Percentiles rank a stretch among this genome's conserved stretches.
Conservation (phyloP, 1,139 yeast species). For the Geotrichum macrosporum region DNA sequence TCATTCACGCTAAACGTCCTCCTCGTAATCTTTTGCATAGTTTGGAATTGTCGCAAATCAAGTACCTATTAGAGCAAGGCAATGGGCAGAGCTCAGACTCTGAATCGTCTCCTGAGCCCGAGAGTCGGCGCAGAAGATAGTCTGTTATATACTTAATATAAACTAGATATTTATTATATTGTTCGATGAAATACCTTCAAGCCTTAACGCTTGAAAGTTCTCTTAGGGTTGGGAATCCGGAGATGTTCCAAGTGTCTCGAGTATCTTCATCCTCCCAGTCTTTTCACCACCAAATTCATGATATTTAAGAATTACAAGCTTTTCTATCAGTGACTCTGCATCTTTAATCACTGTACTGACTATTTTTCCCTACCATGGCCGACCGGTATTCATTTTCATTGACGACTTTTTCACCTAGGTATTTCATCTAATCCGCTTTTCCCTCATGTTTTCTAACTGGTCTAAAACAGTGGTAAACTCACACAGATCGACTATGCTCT, state of each 20-base stretch:
- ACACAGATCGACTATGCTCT: constrained; percentile 98
- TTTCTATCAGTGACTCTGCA: background rate
- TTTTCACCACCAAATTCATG: background rate
- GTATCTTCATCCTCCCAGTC: constrained; percentile 1
- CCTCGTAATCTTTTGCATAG: constrained; percentile 42
- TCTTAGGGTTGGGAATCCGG: constrained; percentile 6
- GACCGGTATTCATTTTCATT: constrained; percentile 96
- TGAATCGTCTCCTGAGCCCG: constrained; percentile 14
- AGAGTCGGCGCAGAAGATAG: constrained; percentile 7
- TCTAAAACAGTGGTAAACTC: constrained; percentile 69
- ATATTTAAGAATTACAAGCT: background rate
- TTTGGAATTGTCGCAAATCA: constrained; percentile 41
- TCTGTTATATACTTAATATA: background rate
- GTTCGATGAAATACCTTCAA: no score
- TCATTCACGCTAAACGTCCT: constrained; percentile 73
- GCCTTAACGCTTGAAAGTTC: no score
- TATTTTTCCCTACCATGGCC: constrained; percentile 55
- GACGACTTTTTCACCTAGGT: constrained; percentile 95
- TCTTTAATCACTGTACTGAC: background rate
- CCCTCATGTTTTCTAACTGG: background rate
- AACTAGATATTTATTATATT: no score
- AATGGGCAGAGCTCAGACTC: constrained; percentile 13
- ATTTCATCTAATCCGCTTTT: constrained; percentile 40
- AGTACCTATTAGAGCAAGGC: constrained; percentile 27
- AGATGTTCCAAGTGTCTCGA: background rate